Percentiles rank a stretch among this genome's conserved stretches.
Evolutionary conservation across 192 early-diverging fungal species (phyloP).

Genomic region (Tieghemiomyces parasiticus): DNA sequence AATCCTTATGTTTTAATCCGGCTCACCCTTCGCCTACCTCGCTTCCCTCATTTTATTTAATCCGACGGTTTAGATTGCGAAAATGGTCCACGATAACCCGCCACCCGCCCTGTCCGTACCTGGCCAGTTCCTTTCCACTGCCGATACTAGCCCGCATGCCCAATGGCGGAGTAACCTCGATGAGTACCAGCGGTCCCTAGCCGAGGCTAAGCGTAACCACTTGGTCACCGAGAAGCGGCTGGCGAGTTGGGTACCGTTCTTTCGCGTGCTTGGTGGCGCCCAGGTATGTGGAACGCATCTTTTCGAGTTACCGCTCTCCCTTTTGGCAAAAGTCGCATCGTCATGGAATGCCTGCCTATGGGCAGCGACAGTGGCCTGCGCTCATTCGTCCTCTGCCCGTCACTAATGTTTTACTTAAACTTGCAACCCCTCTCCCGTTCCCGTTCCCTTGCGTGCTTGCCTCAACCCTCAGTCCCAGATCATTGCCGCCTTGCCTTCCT

Average conservation of each 20-base stretch:
- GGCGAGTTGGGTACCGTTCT: neutral
- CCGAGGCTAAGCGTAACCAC: neutral
- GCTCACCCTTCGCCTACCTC: neutral
- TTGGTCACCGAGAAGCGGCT: neutral
- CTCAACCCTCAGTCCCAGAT: neutral
- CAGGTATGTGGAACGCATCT: neutral
- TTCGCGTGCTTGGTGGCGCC: slow-evolving; percentile 1
- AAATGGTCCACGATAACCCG: neutral
- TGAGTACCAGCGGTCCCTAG: neutral
- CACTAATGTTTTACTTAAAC: neutral
- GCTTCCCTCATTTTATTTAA: neutral
- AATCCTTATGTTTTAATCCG: neutral
- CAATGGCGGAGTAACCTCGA: neutral
- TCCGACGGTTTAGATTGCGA: neutral
- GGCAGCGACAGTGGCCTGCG: neutral
- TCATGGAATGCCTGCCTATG: neutral
- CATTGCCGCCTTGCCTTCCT: neutral
- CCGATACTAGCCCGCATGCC: neutral
- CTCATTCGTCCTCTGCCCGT: neutral
- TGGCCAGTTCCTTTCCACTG: neutral
- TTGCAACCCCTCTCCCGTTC: neutral
- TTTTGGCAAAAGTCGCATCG: neutral
- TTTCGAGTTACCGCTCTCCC: too few species aligned
- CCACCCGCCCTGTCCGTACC: neutral
- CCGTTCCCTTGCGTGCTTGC: neutral